Conservation (phyloP, 768 basidiomycete species). For the Suillus luteus region DNA sequence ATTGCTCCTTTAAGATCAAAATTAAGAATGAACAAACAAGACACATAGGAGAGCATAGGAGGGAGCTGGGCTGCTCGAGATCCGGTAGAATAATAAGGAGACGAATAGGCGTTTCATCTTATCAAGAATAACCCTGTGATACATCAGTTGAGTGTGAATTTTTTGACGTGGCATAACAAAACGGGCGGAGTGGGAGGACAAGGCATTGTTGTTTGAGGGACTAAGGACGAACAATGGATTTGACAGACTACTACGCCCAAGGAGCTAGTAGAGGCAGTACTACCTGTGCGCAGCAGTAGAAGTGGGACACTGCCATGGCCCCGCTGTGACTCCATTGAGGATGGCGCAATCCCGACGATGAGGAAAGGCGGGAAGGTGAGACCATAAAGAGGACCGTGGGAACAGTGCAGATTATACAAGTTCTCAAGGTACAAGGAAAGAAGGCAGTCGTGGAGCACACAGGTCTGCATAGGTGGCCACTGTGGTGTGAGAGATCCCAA, state of each 20-base stretch:
- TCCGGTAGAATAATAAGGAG: conserved; percentile 3
- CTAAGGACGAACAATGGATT: not conserved
- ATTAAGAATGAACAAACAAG: not conserved
- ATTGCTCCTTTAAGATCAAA: not conserved
- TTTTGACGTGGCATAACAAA: conserved; percentile 7
- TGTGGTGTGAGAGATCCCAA: too few species aligned
- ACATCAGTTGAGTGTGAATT: conserved; percentile 9
- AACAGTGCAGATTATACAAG: not conserved
- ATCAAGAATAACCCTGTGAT: conserved; percentile 11
- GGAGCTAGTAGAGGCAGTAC: not conserved
- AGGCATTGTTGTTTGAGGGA: conserved; percentile 8
- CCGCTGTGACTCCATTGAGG: conserved; percentile 4
- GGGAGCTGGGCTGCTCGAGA: not conserved
- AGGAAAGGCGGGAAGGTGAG: not conserved
- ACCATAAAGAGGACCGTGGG: not conserved
- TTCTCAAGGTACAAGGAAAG: not conserved
- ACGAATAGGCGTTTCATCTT: not conserved
- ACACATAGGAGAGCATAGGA: conserved; percentile 3
- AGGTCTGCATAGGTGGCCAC: not conserved
- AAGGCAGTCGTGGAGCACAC: not conserved
- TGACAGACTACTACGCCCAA: not conserved
- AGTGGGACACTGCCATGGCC: not conserved
- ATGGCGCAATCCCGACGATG: conserved; percentile 4
- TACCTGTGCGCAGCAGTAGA: not conserved
- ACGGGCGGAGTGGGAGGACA: conserved; percentile 5